Conservation (phyloP, 2,329 filamentous ascomycete species). For the Hymenoscyphus repandus region DNA sequence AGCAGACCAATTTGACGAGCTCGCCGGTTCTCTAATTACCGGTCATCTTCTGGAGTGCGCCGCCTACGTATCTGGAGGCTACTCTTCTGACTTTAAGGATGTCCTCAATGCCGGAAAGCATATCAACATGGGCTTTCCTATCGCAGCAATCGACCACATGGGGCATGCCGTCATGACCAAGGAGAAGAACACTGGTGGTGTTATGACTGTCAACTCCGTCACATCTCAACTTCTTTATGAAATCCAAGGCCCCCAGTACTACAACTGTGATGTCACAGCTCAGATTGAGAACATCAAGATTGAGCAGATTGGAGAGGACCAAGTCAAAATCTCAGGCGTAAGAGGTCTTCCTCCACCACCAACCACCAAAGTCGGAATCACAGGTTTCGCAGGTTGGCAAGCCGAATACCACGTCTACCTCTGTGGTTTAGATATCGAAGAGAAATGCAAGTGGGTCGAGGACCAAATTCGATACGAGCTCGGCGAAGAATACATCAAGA, state of each 20-base stretch:
- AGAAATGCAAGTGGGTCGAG: constrained; percentile 40
- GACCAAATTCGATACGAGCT: constrained; percentile 34
- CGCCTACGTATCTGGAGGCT: constrained; percentile 11
- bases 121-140: constrained; percentile 7
- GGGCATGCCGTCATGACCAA: constrained; percentile 23
- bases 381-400: constrained; percentile 39
- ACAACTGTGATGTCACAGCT: constrained; percentile 31
- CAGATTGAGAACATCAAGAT: constrained; percentile 40
- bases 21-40: constrained; percentile 34
- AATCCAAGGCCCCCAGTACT: constrained; percentile 35
- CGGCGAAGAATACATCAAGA: constrained; percentile 4
- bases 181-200: constrained; percentile 36
- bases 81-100: constrained; percentile 5
- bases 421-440: constrained; percentile 38
- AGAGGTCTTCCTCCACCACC: constrained; percentile 34
- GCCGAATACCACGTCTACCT: constrained; percentile 41
- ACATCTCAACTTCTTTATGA: constrained; percentile 39
- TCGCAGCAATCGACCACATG: constrained; percentile 8
- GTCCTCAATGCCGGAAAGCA: constrained; percentile 3
- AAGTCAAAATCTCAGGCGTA: constrained; percentile 36
- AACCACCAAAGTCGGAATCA: constrained; percentile 39
- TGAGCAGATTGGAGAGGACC: constrained; percentile 43
- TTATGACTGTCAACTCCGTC: constrained; percentile 44
- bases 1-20: constrained; percentile 25
- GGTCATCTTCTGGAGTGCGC: constrained; percentile 31